These are phyloP conservation scores for Atractiella rhizophila DNA, from an alignment of 768 basidiomycete genomes.

Conservation along the genomic window DNA sequence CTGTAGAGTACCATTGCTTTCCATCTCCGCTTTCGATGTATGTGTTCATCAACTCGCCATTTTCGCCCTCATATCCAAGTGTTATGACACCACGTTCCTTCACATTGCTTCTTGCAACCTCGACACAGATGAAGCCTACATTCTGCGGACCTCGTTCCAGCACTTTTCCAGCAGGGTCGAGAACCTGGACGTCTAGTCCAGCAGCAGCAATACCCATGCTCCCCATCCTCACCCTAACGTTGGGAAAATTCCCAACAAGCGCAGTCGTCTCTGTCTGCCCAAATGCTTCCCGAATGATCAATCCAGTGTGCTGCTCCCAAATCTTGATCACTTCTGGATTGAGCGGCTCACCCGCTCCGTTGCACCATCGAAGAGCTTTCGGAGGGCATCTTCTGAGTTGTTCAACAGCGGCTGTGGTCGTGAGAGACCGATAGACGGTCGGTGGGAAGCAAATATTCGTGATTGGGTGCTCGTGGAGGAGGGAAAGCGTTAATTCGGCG, in stretches of 20 bases:
- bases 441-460: conserved; percentile 10
- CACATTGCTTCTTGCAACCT: conserved; percentile 1
- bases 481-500: conserved; percentile 4
- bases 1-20: conserved; percentile 11
- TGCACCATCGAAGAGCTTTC: not conserved
- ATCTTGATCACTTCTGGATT: conserved; percentile 9
- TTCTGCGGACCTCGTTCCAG: conserved; percentile 6
- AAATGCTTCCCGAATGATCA: conserved; percentile 8
- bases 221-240: not conserved
- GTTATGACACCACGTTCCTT: too few species aligned
- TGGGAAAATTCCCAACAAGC: conserved; percentile 6
- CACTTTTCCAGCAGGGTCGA: conserved; percentile 5
- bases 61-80: conserved; percentile 5
- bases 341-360: conserved; percentile 12
- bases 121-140: conserved; percentile 4
- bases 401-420: not conserved
- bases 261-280: conserved; percentile 9
- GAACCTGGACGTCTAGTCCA: conserved; percentile 4
- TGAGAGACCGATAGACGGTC: conserved; percentile 10
- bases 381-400: conserved; percentile 1
- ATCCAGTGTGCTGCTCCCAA: conserved; percentile 1
- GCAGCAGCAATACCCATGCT: conserved; percentile 6
- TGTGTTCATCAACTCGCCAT: conserved; percentile 12
- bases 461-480: conserved; percentile 7
- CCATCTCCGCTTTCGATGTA: conserved; percentile 1